Evolutionary conservation across 495 filamentous ascomycete genomes (phyloP).

Genomic region (Aspergillus steynii): DNA sequence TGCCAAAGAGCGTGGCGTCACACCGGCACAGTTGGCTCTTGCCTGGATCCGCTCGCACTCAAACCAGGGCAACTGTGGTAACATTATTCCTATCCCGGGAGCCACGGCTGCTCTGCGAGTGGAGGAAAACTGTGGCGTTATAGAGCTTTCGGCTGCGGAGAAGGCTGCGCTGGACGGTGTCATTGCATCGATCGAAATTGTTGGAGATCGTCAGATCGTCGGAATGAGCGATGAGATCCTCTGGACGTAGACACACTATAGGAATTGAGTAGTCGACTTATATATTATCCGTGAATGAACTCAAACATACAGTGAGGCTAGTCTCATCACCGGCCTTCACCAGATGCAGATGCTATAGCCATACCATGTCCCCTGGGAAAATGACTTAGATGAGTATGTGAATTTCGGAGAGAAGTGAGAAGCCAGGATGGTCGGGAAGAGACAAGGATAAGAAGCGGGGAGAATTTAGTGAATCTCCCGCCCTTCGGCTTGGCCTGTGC

Average conservation of each 20-base stretch:
- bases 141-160: conserved; percentile 2
- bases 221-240: conserved; percentile 6
- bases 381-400: too few relatives aligned
- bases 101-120: not conserved
- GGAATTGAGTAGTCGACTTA: too few relatives aligned
- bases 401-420: too few relatives aligned
- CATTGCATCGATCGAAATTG: conserved; percentile 2
- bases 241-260: not conserved
- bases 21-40: conserved; percentile 1
- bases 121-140: conserved; percentile 4
- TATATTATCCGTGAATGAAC: too few relatives aligned
- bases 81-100: conserved; percentile 3
- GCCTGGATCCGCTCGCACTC: conserved; percentile 5
- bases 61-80: conserved; percentile 2
- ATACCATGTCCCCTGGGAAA: too few relatives aligned
- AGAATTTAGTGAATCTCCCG: too few relatives aligned
- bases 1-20: conserved; percentile 1
- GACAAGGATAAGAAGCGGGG: too few relatives aligned
- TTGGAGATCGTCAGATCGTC: conserved; percentile 4
- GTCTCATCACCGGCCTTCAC: too few relatives aligned
- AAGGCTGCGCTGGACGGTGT: conserved; percentile 1
- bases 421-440: too few relatives aligned
- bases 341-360: too few relatives aligned
- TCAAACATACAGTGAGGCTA: too few relatives aligned
- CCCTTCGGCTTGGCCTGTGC: too few relatives aligned